Evolutionary conservation across 139 green algal genomes (phyloP).

Genomic region (Haematococcus sp.): DNA sequence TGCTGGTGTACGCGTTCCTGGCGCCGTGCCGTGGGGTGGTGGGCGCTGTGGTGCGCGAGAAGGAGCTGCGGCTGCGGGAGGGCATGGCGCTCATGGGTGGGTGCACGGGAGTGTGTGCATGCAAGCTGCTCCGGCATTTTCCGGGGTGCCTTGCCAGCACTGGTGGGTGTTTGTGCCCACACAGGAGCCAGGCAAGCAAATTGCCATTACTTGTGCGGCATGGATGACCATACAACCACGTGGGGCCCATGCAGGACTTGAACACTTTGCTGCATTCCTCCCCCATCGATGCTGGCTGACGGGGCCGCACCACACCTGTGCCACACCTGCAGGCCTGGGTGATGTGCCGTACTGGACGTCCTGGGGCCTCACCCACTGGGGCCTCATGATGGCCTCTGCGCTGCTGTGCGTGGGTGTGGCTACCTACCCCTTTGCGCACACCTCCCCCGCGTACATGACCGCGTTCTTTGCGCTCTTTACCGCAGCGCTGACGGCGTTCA

Average conservation of each 20-base stretch:
- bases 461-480: slow-evolving; percentile 64
- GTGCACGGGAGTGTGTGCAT: slow-evolving; percentile 17
- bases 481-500: slow-evolving; percentile 62
- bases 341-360: slow-evolving; percentile 66
- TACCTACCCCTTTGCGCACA: slow-evolving; percentile 52
- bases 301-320: no score
- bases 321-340: slow-evolving; percentile 21
- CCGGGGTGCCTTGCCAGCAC: no score
- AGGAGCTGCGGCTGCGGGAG: slow-evolving; percentile 79
- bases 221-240: no score
- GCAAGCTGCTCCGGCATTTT: no score
- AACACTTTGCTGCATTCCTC: no score
- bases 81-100: slow-evolving; percentile 75
- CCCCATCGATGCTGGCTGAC: no score
- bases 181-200: no score
- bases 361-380: slow-evolving; percentile 70
- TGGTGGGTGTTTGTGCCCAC: no score
- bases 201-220: no score
- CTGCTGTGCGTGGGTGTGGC: slow-evolving; percentile 56
- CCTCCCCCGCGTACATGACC: slow-evolving; percentile 49
- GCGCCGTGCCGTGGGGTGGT: slow-evolving; percentile 53
- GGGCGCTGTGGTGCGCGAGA: slow-evolving; percentile 67
- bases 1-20: slow-evolving; percentile 72
- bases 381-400: slow-evolving; percentile 49
- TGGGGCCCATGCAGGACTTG: no score